Conservation (phyloP, 306 rosid species). For the Delonix regia region DNA sequence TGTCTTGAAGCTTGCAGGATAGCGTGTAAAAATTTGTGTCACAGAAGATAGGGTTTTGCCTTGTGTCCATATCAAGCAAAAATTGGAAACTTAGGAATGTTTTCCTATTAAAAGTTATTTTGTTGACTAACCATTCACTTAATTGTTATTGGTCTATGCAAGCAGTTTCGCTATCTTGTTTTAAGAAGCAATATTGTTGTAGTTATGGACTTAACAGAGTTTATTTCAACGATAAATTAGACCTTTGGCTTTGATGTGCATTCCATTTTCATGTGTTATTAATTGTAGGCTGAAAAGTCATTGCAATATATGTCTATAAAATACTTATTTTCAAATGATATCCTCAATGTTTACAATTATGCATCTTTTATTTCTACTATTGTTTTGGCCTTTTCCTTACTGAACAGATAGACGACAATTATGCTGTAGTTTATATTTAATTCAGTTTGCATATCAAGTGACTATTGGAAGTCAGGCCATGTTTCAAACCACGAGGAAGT, state of each 20-base stretch:
- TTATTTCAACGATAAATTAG: neutral
- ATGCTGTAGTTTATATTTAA: neutral
- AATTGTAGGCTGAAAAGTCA: constrained; percentile 4
- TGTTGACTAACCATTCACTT: constrained; percentile 6
- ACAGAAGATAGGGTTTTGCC: neutral
- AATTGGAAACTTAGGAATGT: neutral
- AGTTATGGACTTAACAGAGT: neutral
- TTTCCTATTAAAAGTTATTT: constrained; percentile 1
- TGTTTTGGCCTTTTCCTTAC: neutral
- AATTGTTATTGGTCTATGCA: neutral
- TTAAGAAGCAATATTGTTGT: constrained; percentile 8
- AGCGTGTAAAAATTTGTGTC: neutral
- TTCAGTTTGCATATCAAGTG: constrained; percentile 10
- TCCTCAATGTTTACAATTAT: neutral
- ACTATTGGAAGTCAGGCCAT: neutral
- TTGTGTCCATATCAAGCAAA: neutral
- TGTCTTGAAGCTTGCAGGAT: constrained; percentile 14
- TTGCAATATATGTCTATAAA: neutral
- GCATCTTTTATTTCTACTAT: neutral
- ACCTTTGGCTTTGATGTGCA: neutral
- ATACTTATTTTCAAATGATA: neutral
- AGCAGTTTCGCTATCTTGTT: neutral
- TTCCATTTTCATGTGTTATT: constrained; percentile 1
- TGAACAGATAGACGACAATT: neutral
- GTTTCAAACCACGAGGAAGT: neutral